A percentile compares a stretch with the other conserved stretches of the same genome.
Evolutionary conservation across 78 protist species (phyloP).

Genomic region (Speleostelium caveatum): DNA sequence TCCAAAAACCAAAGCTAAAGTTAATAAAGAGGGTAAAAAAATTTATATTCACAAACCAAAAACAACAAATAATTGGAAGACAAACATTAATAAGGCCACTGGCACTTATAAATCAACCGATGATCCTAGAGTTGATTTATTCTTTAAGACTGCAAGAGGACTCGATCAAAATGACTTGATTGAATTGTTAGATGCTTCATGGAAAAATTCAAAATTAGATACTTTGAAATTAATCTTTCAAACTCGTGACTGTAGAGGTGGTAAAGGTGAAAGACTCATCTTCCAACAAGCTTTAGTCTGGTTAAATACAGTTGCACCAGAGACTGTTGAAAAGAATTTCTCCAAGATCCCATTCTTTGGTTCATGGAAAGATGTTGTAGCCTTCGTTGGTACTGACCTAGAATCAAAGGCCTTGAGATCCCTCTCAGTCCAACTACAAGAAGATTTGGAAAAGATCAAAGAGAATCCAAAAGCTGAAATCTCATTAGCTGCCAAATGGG

Average conservation of each 20-base stretch:
- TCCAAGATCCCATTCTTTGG: conserved; percentile 57
- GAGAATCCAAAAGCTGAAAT: conserved; percentile 40
- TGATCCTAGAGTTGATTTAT: conserved; percentile 55
- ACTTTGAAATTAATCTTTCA: conserved; percentile 66
- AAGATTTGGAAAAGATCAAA: not conserved
- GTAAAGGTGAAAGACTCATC: conserved; percentile 59
- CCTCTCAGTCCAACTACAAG: conserved; percentile 20
- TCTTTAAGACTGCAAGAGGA: conserved; percentile 60
- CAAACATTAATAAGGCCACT: not conserved
- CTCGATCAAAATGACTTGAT: conserved; percentile 1
- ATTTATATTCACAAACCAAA: conserved; percentile 10
- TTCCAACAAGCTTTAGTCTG: conserved; percentile 42
- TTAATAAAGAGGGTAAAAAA: not conserved
- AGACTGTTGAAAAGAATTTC: conserved; percentile 49
- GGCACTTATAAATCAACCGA: conserved; percentile 28
- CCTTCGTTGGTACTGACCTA: conserved; percentile 31
- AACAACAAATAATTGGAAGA: too few relatives aligned
- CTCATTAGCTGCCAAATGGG: conserved; percentile 68
- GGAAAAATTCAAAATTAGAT: conserved; percentile 54
- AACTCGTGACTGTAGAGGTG: conserved; percentile 75
- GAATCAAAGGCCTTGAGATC: conserved; percentile 43
- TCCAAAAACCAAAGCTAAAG: too few relatives aligned
- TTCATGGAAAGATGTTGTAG: conserved; percentile 65
- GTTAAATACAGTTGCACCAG: conserved; percentile 14
- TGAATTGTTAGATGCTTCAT: conserved; percentile 18